phyloP scores from a whole-genome alignment of 78 protist genomes.

The Emiliania huxleyi region DNA sequence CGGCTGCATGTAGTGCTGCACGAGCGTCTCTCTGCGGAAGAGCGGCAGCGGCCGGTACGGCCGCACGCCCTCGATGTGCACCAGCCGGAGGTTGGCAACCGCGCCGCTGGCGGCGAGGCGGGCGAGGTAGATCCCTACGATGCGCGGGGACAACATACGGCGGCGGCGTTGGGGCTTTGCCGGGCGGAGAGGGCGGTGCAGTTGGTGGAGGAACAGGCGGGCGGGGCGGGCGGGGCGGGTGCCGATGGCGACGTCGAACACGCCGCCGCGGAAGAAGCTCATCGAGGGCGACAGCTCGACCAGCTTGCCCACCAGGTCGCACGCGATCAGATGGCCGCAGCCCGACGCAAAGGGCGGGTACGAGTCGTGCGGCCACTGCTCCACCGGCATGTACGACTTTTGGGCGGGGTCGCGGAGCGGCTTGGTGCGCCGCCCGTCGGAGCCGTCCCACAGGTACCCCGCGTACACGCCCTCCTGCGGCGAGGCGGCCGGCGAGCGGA shows the following conservation, averaged over 20 bases:
- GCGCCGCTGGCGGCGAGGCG: background rate
- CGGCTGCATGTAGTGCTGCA: conserved; percentile 30
- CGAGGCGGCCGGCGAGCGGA: background rate
- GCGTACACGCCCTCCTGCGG: background rate
- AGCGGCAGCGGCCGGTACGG: conserved; percentile 24
- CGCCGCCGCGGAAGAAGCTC: background rate
- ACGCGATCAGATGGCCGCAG: background rate
- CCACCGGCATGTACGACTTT: background rate
- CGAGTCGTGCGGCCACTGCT: conserved; percentile 11
- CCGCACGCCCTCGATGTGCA: background rate
- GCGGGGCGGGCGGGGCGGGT: no score
- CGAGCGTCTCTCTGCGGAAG: background rate
- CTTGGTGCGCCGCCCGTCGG: background rate
- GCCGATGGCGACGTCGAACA: background rate
- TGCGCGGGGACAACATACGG: no score
- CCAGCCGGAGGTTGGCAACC: background rate
- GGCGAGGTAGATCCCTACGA: background rate
- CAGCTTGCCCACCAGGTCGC: background rate
- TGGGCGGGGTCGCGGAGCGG: background rate
- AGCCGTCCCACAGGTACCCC: background rate
- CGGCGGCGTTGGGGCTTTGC: no score
- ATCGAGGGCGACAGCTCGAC: background rate
- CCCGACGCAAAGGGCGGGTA: conserved; percentile 21
- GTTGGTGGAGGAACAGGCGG: no score
- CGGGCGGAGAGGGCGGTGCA: no score